Conservation (phyloP, 1,284 basidiomycete species). For the Chalciporus sp. region DNA sequence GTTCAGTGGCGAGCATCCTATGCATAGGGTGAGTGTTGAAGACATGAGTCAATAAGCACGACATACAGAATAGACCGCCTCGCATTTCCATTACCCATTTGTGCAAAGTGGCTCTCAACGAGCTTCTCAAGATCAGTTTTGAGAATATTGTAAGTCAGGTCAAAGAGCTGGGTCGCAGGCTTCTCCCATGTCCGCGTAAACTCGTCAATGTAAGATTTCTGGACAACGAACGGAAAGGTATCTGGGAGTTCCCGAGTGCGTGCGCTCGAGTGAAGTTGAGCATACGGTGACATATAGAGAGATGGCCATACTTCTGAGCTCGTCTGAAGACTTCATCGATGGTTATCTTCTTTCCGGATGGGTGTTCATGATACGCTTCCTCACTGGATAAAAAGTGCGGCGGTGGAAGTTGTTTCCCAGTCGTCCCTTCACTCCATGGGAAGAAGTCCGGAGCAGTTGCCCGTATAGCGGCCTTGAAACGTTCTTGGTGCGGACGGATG, state of each 20-base stretch:
- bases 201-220: slow-evolving; percentile 47
- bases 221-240: slow-evolving; percentile 65
- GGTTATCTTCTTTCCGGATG: slow-evolving; percentile 21
- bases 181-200: slow-evolving; percentile 52
- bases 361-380: slow-evolving; percentile 15
- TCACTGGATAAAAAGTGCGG: slow-evolving; percentile 48
- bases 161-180: slow-evolving; percentile 53
- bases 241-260: slow-evolving; percentile 70
- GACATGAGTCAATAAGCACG: neutral
- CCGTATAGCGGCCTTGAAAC: slow-evolving; percentile 50
- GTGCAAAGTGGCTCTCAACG: slow-evolving; percentile 49
- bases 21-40: neutral
- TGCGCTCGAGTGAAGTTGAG: slow-evolving; percentile 44
- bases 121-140: slow-evolving; percentile 42
- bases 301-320: slow-evolving; percentile 47
- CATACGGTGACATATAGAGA: neutral
- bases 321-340: slow-evolving; percentile 57
- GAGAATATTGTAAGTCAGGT: slow-evolving; percentile 43
- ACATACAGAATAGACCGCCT: slow-evolving; percentile 57
- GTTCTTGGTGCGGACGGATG: slow-evolving; percentile 51
- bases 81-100: slow-evolving; percentile 54
- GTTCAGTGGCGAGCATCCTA: slow-evolving; percentile 50
- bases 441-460: slow-evolving; percentile 53
- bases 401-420: slow-evolving; percentile 6
- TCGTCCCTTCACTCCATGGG: slow-evolving; percentile 32